Evolutionary conservation across 2,329 filamentous ascomycete species (phyloP).

Genomic region (Septoria petroselini): DNA sequence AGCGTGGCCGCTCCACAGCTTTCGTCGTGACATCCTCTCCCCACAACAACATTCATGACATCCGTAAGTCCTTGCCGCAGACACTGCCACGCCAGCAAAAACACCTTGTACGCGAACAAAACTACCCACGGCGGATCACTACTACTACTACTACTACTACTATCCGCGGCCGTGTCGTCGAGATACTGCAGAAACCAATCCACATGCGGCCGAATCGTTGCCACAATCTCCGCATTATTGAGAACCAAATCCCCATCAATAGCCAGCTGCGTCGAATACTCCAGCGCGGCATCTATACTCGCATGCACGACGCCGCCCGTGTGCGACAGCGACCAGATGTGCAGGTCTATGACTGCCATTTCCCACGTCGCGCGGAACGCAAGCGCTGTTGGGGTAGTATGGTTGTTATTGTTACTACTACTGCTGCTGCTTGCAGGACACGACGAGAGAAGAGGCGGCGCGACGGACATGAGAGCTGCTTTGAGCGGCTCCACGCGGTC

Average conservation of each 20-base stretch:
- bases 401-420: too few species aligned
- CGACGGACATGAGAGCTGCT: neutral
- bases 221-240: neutral
- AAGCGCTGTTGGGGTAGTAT: too few species aligned
- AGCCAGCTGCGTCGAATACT: neutral
- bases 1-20: neutral
- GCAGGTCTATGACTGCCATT: conserved; percentile 2
- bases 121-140: neutral
- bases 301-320: neutral
- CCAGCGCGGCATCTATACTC: neutral
- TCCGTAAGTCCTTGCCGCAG: neutral
- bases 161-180: neutral
- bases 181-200: neutral
- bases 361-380: conserved; percentile 6
- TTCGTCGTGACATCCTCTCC: too few species aligned
- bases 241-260: neutral
- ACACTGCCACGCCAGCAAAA: conserved; percentile 2
- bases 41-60: neutral
- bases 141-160: too few species aligned
- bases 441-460: neutral
- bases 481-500: neutral
- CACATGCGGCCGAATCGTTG: neutral
- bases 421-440: too few species aligned
- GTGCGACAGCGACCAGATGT: conserved; percentile 2
- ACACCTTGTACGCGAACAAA: neutral